These are phyloP conservation scores for Hibiscus tridactylites DNA, from an alignment of 345 rosid species.

Conservation along the genomic window DNA sequence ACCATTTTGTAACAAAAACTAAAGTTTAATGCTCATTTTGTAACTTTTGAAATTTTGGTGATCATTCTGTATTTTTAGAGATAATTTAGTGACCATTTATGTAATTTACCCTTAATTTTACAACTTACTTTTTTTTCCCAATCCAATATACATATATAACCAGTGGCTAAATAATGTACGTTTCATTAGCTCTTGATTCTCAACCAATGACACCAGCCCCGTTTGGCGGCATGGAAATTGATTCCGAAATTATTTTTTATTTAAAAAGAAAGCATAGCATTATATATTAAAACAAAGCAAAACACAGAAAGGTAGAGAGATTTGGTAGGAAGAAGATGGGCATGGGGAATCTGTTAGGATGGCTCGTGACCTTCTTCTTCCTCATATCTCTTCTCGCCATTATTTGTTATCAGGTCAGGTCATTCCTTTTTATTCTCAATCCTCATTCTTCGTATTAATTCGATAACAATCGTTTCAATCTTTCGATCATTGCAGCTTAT, in stretches of 20 bases:
- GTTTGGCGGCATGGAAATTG: not conserved
- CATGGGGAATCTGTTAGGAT: not conserved
- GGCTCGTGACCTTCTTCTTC: constrained; percentile 7
- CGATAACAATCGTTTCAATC: not conserved
- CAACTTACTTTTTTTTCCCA: too few species aligned
- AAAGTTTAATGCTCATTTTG: too few species aligned
- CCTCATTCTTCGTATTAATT: not conserved
- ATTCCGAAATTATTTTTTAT: not conserved
- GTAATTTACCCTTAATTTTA: too few species aligned
- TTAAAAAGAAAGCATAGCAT: too few species aligned
- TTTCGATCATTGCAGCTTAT: constrained; percentile 38
- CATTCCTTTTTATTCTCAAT: not conserved
- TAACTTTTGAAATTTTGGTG: too few species aligned
- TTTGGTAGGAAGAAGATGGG: not conserved
- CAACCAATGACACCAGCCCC: not conserved
- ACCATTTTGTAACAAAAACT: too few species aligned
- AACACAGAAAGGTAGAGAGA: not conserved
- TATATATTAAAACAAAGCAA: not conserved
- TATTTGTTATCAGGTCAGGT: constrained; percentile 78
- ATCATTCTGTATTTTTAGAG: too few species aligned
- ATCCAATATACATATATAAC: too few species aligned
- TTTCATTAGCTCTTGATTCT: not conserved
- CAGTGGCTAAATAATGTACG: too few species aligned
- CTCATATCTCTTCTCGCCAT: not conserved
- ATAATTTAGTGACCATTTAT: too few species aligned